phyloP scores from a whole-genome alignment of 805 yeast genomes.

The Lipomyces sp. region DNA sequence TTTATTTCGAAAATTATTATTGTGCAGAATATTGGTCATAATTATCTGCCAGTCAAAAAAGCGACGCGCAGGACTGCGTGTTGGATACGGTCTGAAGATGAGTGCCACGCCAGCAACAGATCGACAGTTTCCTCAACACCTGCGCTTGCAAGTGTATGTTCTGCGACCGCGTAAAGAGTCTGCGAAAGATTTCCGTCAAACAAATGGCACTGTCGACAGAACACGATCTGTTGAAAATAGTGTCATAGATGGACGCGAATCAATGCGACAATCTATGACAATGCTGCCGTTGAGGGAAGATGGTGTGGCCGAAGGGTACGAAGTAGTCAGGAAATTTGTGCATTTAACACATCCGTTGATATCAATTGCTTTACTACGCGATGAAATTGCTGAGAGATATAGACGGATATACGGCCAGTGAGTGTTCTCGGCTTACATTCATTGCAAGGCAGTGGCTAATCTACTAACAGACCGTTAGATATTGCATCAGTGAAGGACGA shows the following conservation, averaged over 20 bases:
- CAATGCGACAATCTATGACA: background rate
- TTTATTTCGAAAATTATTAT: no score
- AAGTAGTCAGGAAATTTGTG: slow-evolving; percentile 18
- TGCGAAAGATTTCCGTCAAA: background rate
- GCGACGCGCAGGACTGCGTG: background rate
- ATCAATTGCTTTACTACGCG: slow-evolving; percentile 16
- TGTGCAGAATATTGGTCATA: background rate
- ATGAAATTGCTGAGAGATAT: slow-evolving; percentile 24
- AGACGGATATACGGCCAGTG: slow-evolving; percentile 25
- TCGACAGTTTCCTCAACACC: background rate
- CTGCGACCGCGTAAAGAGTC: background rate
- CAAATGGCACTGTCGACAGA: background rate
- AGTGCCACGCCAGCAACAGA: slow-evolving; percentile 1
- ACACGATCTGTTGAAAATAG: no score
- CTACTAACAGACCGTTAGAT: slow-evolving; percentile 10
- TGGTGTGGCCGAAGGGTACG: background rate
- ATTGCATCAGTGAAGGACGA: slow-evolving; percentile 15
- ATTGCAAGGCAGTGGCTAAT: background rate
- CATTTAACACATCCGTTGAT: slow-evolving; percentile 19
- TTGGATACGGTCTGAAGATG: background rate
- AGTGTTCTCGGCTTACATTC: background rate
- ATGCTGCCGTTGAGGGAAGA: background rate
- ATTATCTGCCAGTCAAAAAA: background rate
- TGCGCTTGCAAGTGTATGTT: slow-evolving; percentile 8
- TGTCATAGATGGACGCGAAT: no score